Base-by-base conservation (phyloP, 192 early-diverging fungal species). In the Tieghemiomyces parasiticus region DNA sequence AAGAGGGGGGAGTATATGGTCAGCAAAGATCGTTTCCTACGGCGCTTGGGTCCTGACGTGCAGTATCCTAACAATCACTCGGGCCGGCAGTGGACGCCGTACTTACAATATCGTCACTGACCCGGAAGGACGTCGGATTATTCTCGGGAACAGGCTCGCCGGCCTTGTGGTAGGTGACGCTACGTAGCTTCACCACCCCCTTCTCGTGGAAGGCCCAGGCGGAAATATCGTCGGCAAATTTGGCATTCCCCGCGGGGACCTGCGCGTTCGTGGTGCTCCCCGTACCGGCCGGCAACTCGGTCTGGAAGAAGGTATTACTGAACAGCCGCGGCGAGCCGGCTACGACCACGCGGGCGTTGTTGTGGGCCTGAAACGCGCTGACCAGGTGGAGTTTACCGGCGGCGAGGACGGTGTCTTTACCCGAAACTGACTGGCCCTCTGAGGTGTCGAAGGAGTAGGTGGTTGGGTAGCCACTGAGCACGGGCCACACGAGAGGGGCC, bases 191-290 rank as follows among this genome's bases (percentile, higher is more conserved):
- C 30, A 99, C 66, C 14, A 92, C 92, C 16, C 83, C 73, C 70
- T 87, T 91, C 71, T 97, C 93, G 67, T 92, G 89, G 69, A 97
- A 88, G 10, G 78, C 78, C 96, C 96, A 99, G 64, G 88, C 77
- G 34, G 72, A 71, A 35, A 99, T 60, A 48, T 91, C 88, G 6
- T 61, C 64, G 1, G 78, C 77, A 66, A 97, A 95, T 32, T 66
- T 76, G 53, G 65, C 65, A 68, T 99, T 99, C 46, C 81, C 86
- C 13, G 65, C 55, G 35, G 63, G 55, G 4, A 28, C 19, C 25
- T 32, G 35, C 29, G 35, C 35, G 30, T 52, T 61, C 4, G 35
- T 35, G 24, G 28, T 33, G 33, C 6, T 6, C 8, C 6, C 38
- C 38, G 38, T 42, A 42, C 8, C 6, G 8, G 58, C n/a, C n/a